Base-by-base conservation (phyloP, 371 early-diverging fungal genomes). In the Mucor velutinosus region DNA sequence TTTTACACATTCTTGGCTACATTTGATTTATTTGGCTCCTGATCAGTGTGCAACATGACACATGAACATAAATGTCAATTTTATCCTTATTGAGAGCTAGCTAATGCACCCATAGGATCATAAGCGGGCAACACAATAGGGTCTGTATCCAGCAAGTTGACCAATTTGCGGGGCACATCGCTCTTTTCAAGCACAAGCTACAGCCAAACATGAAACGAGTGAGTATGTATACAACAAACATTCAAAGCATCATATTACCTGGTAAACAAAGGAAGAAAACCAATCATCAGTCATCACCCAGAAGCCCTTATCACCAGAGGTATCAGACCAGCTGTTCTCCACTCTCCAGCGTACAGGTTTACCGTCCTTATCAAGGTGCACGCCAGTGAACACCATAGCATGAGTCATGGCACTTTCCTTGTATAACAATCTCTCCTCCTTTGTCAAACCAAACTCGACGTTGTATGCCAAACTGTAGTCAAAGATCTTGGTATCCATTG, bases 371-470 rank as follows among this genome's bases (percentile, higher is more conserved):
- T 92, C 89, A 30, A 93, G 59, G 67, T 94, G 92, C 12, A 93
- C 92, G 56, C 93, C 94, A 0, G 92, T 92, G 62, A 93, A 88
- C 17, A 92, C 87, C 93, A 93, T 93, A 19, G 93, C 93, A 63
- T 93, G 93, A 5, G 93, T 93, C 92, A 93, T 93, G 62, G 83
- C 33, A 57, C 89, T 88, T 60, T 93, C 93, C 60, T 87, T 87
- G 68, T 91, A 93, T 62, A 88, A 71, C 66, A 93, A 69, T 21
- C 94, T 86, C 63, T 93, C 83, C 27, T 87, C 90, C 74, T 93
- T 93, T 69, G 79, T 85, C 80, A 90, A 58, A 0, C 79, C 81
- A 60, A 91, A 86, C 5, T 72, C 77, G 43, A 91, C 71, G 65
- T 87, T 85, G 73, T 93, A 93, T 14, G 87, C 92, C 7, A 89